These are phyloP conservation scores for Chrysanthemum seticuspe DNA, from an alignment of 129 eudicot species.

Conservation along the genomic window DNA sequence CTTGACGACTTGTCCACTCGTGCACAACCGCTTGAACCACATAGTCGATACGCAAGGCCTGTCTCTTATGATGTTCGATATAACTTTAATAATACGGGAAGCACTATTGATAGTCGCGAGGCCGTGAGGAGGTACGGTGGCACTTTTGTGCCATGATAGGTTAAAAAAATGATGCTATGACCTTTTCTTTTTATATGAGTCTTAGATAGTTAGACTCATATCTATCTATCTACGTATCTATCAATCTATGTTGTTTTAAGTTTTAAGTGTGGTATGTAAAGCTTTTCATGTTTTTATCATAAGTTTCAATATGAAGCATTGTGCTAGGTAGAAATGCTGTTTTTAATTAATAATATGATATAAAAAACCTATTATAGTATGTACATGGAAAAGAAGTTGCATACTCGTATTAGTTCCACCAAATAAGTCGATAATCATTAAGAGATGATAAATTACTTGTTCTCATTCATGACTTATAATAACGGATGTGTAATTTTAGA, in stretches of 20 bases:
- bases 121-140: background rate
- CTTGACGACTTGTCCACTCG: no score
- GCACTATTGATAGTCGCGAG: background rate
- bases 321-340: background rate
- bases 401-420: no score
- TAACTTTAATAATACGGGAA: background rate
- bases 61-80: slow-evolving; percentile 2
- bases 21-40: no score
- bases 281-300: slow-evolving; percentile 7
- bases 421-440: no score
- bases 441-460: no score
- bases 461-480: no score
- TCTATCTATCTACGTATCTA: background rate
- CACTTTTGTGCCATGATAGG: background rate
- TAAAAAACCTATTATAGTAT: background rate
- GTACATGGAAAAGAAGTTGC: no score
- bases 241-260: background rate
- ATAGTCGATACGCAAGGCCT: no score
- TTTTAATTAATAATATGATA: background rate
- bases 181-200: background rate
- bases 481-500: no score
- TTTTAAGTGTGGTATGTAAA: slow-evolving; percentile 4
- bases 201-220: background rate
- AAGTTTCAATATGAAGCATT: slow-evolving; percentile 12
- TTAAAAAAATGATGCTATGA: background rate